Base-by-base conservation (phyloP, 306 rosid species). In the Malus orientalis region DNA sequence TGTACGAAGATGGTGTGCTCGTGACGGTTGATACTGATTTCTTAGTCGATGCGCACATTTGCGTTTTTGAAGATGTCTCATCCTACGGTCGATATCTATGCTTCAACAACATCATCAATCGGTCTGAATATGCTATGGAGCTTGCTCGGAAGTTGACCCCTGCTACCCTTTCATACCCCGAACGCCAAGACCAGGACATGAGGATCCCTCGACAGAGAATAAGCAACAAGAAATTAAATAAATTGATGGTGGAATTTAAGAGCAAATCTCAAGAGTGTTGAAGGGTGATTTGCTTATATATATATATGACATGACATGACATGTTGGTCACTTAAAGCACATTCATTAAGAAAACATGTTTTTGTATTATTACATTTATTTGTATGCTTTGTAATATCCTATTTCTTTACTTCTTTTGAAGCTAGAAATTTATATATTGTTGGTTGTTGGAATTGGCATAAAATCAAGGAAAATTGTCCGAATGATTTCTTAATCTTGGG, bases 81-180 rank as follows among this genome's bases (percentile, higher is more conserved):
- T 88, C 98, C 42, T 90, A 85, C 82, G 97, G 98, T 61, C 96
- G 98, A n/a, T 93, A 93, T 59, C 69, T 91, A 67, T 91, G 97
- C 81, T 93, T 93, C 88, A 91, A 90, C 25, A 88, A 79, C 19
- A 74, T 82, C 62, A 87, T 93, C 67, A 88, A 87, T 55, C 84
- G 78, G 14, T 76, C 90, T 11, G 84, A 85, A 38, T 94, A 91
- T 58, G 98, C 96, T n/a, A 20, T 83, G 22, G 79, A 73, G 33
- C 94, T 94, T 2, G 90, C 97, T 2, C 87, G 77, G 42, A 84
- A 76, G 79, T 86, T 91, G 85, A 85, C 88, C 1, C 80, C 89
- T 8, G 75, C 89, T 14, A 55, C 86, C 11, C 80, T 89, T 8
- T 44, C 89, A 38, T 4, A 60, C 14, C 89, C 91, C 20, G 86